Evolutionary conservation across 2,329 filamentous ascomycete species (phyloP), one percentile per base, ranked within the genome.

Genomic region (Trichoderma atrobrunneum): DNA sequence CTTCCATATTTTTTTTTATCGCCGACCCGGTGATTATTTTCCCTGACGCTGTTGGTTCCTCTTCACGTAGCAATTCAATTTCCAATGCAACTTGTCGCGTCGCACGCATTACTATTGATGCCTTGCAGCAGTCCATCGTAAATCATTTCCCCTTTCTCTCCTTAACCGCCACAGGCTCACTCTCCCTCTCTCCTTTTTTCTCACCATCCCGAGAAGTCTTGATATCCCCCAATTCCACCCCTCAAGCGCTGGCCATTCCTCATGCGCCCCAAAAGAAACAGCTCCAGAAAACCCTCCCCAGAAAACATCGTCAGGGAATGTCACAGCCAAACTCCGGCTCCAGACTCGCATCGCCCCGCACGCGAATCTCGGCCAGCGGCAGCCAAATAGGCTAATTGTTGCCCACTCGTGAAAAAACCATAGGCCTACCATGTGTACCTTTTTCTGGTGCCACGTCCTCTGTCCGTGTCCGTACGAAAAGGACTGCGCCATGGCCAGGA

Each of bases 361-460:
- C 65, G 54, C 54, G 32, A 57, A 60, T 26, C 34, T 60, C 36
- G 54, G 51, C 21, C 24, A 48, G 26, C 56, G 24, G 5, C 57
- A 62, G 57, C 56, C 36, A 62, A 62, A 70, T 70, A 62, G 66
- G 57, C 56, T 70, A 51, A 51, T 30, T 70, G n/a, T 32, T 32
- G 39, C 36, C 56, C 21, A n/a, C 14, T 43, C 30, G 7, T 21
- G n/a, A 36, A 36, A 32, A 68, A 36, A 34, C 11, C n/a, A n/a
- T n/a, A n/a, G n/a, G n/a, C n/a, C n/a, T n/a, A 51, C 43, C 12
- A 70, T 70, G 66, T 70, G 66, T 34, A 70, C 66, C 39, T 70
- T 70, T 70, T 70, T 51, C 66, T 70, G 66, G 66, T 70, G 66
- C 66, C 57, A 70, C 21, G 66, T 70, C 26, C 66, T 70, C 28